Evolutionary conservation across 352 stramenopile species (phyloP).

Genomic region (Globisporangium paroecandrum): DNA sequence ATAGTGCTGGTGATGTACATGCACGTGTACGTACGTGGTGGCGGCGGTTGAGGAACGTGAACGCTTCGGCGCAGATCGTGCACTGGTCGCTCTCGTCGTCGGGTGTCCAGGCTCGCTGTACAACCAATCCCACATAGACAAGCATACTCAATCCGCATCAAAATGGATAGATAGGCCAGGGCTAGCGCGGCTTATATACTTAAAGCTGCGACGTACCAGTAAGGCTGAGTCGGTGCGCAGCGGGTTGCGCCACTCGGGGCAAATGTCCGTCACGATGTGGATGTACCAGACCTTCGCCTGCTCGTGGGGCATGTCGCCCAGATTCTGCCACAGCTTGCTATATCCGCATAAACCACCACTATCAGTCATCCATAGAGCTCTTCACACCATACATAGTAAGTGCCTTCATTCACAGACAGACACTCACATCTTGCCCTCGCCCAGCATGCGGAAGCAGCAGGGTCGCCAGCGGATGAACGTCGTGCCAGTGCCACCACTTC

Average conservation of each 20-base stretch:
- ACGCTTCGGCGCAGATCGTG: conserved; percentile 50
- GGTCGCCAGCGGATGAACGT: conserved; percentile 18
- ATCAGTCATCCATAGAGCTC: background rate
- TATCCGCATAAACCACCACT: background rate
- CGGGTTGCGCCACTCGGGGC: conserved; percentile 51
- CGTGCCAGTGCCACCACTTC: background rate
- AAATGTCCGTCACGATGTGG: conserved; percentile 45
- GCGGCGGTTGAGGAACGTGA: conserved; percentile 71
- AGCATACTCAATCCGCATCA: background rate
- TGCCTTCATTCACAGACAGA: background rate
- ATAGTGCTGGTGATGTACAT: background rate
- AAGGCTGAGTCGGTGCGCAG: conserved; percentile 50
- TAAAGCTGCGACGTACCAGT: conserved; percentile 26
- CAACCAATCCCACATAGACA: background rate
- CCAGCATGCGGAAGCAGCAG: conserved; percentile 44
- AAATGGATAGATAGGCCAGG: no score
- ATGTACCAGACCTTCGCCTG: conserved; percentile 57
- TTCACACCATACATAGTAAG: background rate
- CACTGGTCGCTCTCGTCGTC: conserved; percentile 60
- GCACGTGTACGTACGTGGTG: conserved; percentile 47
- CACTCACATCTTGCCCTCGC: conserved; percentile 47
- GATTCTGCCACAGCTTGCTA: conserved; percentile 61
- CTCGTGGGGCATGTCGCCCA: conserved; percentile 42
- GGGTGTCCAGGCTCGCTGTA: conserved; percentile 60
- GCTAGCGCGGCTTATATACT: no score